Conservation (phyloP, 225 moss, liverwort and hornwort genomes). For the Physcomitrellopsis africana region DNA sequence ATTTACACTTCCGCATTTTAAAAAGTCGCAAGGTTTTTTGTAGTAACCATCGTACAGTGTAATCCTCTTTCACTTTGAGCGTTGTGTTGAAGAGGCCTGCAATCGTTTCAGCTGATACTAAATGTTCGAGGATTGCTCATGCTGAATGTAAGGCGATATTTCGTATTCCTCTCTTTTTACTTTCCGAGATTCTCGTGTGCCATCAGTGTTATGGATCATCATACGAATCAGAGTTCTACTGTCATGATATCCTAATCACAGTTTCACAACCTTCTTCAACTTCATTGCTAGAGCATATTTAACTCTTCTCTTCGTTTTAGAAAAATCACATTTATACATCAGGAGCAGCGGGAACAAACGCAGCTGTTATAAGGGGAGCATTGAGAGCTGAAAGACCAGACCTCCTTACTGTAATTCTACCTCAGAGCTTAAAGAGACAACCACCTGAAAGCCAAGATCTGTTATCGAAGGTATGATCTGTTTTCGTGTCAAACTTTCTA, state of each 20-base stretch:
- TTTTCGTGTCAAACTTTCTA: slow-evolving; percentile 5
- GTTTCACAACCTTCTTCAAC: background rate
- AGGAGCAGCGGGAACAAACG: slow-evolving; percentile 99
- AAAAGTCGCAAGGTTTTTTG: background rate
- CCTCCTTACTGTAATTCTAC: slow-evolving; percentile 92
- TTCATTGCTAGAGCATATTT: slow-evolving; percentile 12
- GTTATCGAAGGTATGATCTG: slow-evolving; percentile 75
- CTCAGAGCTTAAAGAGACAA: slow-evolving; percentile 96
- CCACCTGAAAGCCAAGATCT: slow-evolving; percentile 97
- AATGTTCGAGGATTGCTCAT: background rate
- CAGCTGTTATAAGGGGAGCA: slow-evolving; percentile 96
- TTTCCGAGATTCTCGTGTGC: background rate
- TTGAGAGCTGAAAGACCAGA: slow-evolving; percentile 96
- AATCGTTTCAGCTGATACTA: too few relatives aligned
- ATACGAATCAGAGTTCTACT: background rate
- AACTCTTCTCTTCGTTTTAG: slow-evolving; percentile 50
- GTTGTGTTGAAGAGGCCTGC: too few relatives aligned
- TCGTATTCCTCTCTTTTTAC: background rate
- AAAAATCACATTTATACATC: slow-evolving; percentile 99
- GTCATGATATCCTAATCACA: background rate
- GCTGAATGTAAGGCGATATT: background rate
- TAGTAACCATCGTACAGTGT: background rate
- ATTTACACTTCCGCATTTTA: background rate
- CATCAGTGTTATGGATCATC: background rate
- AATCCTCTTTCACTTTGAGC: too few relatives aligned